Evolutionary conservation across 164 flowering plant species (phyloP), one percentile per base, ranked within the genome.

Genomic region (Kalanchoe fedtschenkoi): DNA sequence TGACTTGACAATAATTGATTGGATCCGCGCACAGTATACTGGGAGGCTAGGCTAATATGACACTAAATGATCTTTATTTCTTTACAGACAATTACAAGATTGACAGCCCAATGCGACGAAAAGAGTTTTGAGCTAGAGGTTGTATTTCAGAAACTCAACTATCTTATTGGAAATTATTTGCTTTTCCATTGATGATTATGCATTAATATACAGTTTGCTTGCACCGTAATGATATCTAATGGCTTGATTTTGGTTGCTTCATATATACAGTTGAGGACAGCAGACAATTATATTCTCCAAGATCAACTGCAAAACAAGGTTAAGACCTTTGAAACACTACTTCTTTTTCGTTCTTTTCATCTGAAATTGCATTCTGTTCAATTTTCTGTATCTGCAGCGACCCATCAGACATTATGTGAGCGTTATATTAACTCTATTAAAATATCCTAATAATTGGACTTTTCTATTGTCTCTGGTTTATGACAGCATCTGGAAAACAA

Each of bases 111-210:
- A 44, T 91, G 95, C 66, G 88, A 80, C 71, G 97, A 95, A 72
- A 91, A 87, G 73, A 82, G 73, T 41, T 95, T 91, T 78, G 97
- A 95, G 77, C 79, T 95, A 35, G 99, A 95, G 96, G 99, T 87
- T n/a, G 62, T 76, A 60, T 9, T 54, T 21, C 17, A 14, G 6
- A 9, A 28, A 24, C 11, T 10, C 13, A 10, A 1, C 11, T 26
- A 2, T 51, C 17, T 51, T 51, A 24, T 64, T 6, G 33, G 32
- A 26, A 51, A 24, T 26, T 51, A 3, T 58, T 58, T 17, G 41
- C 41, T 33, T 19, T 0, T 17, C 37, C 7, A 58, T 32, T 13
- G 13, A 29, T 8, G 17, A 58, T 3, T 33, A 58, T 34, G 61
- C 9, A 28, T 33, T 58, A 58, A 17, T 9, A 34, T 34, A 4